Conservation (phyloP, 2,329 filamentous ascomycete genomes). For the Aspergillus phoenicis region DNA sequence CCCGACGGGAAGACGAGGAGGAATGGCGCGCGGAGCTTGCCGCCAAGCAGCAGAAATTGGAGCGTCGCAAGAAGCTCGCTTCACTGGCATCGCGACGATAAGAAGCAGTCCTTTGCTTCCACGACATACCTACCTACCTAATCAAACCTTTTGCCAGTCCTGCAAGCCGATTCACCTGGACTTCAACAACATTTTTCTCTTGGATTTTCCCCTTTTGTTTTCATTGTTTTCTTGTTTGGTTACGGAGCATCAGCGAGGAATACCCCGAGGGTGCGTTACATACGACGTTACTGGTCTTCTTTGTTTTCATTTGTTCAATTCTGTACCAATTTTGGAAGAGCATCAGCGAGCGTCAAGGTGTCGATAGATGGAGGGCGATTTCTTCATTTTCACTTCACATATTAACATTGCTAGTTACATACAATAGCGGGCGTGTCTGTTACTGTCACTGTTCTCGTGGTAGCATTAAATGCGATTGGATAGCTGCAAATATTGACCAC, state of each 20-base stretch:
- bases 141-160: background rate
- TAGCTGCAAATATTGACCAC: background rate
- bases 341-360: constrained; percentile 38
- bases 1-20: constrained; percentile 51
- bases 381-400: constrained; percentile 18
- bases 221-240: constrained; percentile 4
- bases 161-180: background rate
- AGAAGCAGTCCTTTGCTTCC: constrained; percentile 17
- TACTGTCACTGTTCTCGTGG: background rate
- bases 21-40: constrained; percentile 47
- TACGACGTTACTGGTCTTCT: constrained; percentile 14
- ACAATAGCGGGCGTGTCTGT: constrained; percentile 1
- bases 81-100: constrained; percentile 41
- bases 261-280: constrained; percentile 29
- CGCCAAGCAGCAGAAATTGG: constrained; percentile 51
- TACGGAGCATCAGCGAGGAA: constrained; percentile 32
- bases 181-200: background rate
- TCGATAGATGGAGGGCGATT: constrained; percentile 27
- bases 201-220: constrained; percentile 7
- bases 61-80: constrained; percentile 46
- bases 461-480: background rate
- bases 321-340: constrained; percentile 23
- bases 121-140: background rate
- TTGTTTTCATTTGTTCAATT: constrained; percentile 11
- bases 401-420: background rate